These are phyloP conservation scores for Nothophoma quercina DNA, from an alignment of 2,329 filamentous ascomycete species.

Conservation along the genomic window DNA sequence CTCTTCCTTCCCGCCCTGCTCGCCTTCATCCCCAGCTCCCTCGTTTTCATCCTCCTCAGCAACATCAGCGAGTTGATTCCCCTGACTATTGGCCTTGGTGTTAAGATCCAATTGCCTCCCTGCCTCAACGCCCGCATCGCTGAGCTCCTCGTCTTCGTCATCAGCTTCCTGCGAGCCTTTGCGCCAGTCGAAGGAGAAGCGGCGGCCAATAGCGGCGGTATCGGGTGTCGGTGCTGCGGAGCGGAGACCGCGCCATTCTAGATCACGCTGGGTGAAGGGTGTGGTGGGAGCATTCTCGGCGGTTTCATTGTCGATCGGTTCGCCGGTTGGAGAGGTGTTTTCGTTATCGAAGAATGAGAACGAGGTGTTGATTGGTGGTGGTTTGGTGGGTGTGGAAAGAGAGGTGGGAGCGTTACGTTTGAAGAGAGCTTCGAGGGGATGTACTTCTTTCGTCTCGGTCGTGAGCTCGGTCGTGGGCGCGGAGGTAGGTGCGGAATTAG, in stretches of 20 bases:
- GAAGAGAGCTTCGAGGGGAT: constrained; percentile 92
- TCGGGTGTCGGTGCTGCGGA: constrained; percentile 96
- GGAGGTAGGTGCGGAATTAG: constrained; percentile 17
- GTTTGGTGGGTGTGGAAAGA: constrained; percentile 38
- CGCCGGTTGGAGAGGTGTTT: constrained; percentile 42
- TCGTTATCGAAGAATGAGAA: constrained; percentile 79
- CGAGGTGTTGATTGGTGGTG: constrained; percentile 58
- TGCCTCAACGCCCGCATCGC: constrained; percentile 35
- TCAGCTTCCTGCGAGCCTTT: constrained; percentile 54
- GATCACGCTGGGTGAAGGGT: constrained; percentile 80
- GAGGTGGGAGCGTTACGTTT: constrained; percentile 67
- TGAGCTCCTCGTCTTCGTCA: constrained; percentile 41
- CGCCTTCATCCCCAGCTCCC: constrained; percentile 17
- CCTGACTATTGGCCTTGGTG: constrained; percentile 31
- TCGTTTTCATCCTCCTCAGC: constrained; percentile 41
- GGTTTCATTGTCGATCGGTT: constrained; percentile 50
- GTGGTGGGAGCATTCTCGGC: constrained; percentile 68
- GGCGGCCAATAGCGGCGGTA: constrained; percentile 77
- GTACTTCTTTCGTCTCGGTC: constrained; percentile 59
- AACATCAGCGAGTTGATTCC: constrained; percentile 23
- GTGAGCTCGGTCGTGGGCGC: neutral
- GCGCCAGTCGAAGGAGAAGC: constrained; percentile 62
- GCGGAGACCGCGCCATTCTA: constrained; percentile 76
- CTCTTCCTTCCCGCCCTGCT: constrained; percentile 52
- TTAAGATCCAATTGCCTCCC: constrained; percentile 39